phyloP scores from a whole-genome alignment of 306 rosid species.

The Phaseolus lunatus region DNA sequence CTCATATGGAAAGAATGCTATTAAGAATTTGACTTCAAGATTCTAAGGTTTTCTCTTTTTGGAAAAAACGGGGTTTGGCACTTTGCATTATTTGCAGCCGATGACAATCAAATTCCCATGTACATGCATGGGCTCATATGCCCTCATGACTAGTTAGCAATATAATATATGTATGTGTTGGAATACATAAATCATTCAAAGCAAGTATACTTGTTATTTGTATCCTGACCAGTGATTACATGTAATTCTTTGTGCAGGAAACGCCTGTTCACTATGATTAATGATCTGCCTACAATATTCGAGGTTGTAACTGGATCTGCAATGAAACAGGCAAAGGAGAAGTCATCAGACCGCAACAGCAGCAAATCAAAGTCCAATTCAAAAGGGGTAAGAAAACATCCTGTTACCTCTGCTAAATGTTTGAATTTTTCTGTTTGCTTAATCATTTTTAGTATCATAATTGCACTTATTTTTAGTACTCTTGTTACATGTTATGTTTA shows the following conservation, averaged over 20 bases:
- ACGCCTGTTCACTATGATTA: slow-evolving; percentile 69
- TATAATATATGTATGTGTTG: not conserved
- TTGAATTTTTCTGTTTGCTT: not conserved
- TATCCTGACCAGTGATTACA: not conserved
- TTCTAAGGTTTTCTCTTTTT: not conserved
- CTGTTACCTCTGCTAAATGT: not conserved
- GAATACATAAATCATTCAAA: slow-evolving; percentile 4
- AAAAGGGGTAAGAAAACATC: slow-evolving; percentile 64
- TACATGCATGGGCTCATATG: not conserved
- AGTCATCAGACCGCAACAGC: slow-evolving; percentile 64
- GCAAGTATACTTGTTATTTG: slow-evolving; percentile 1
- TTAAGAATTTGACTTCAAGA: not conserved
- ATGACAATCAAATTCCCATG: not conserved
- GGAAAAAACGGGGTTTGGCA: not conserved
- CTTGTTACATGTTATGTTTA: too few species aligned
- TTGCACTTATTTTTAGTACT: not conserved
- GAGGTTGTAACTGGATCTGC: slow-evolving; percentile 63
- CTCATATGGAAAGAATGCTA: not conserved
- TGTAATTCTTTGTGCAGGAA: slow-evolving; percentile 53
- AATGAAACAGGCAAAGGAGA: slow-evolving; percentile 67
- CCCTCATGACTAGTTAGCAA: not conserved
- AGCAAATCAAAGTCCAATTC: slow-evolving; percentile 68
- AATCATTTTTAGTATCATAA: not conserved
- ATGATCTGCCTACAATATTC: slow-evolving; percentile 71
- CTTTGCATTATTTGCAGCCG: not conserved